Base-by-base conservation (phyloP, 139 green algal species). In the Chlamydomonas schloesseri region DNA sequence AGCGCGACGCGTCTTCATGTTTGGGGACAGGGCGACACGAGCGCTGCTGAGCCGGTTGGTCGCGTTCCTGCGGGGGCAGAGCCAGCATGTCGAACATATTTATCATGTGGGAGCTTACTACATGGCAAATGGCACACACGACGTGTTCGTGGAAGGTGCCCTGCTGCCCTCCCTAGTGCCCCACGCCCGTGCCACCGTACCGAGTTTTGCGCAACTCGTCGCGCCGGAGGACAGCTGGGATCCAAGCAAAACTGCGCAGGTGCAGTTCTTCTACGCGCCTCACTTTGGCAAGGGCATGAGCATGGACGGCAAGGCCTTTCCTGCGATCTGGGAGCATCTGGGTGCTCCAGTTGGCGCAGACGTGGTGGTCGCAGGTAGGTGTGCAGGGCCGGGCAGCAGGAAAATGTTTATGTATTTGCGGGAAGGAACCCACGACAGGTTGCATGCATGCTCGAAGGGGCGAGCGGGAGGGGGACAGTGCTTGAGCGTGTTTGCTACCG, bases 11-110 rank as follows among this genome's bases (percentile, higher is more conserved):
- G 55, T 70, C 18, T 31, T 53, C 18, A 18, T 81, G 2, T 55
- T 81, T 1, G 73, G 73, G 3, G 73, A 81, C 73, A 81, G 73
- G 53, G 70, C 70, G 73, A 81, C 70, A 3, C 73, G 73, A 8
- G 53, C 73, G 21, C 73, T 81, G 73, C 3, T 81, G 1, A 55
- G 53, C 3, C 53, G 73, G 3, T 34, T 81, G 29, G 33, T 69
- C 13, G 73, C 73, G 6, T 81, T 53, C n/a, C 73, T 81, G 8
- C 55, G 73, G 6, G 53, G 53, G 20, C 31, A 55, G 10, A 31
- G 53, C 13, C 73, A 81, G n/a, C 70, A 81, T 8, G 21, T 81
- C 4, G 73, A 81, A 21, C 73, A 81, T 55, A 2, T 55, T 5
- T 81, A 34, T 3, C 28, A 34, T 3, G 24, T 8, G 14, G 11